Base-by-base conservation (phyloP, 495 filamentous ascomycete species). In the Rusavskia elegans region DNA sequence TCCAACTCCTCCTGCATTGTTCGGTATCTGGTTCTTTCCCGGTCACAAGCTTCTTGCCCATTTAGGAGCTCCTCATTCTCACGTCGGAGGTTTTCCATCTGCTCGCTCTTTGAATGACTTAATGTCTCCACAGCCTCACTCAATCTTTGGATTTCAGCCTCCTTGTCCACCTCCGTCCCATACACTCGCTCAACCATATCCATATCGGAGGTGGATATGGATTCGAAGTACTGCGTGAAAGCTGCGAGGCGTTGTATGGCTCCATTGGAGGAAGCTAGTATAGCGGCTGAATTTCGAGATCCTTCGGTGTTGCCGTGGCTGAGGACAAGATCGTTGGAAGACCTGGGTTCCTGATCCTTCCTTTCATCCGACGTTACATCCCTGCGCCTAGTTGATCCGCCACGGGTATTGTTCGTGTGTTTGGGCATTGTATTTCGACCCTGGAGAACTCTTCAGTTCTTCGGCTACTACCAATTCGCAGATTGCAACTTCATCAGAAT, bases 311-410 rank as follows among this genome's bases (percentile, higher is more conserved):
- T 45, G 25, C 25, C 2, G 25, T 27, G 25, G 25, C 25, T 27
- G 5, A 27, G 25, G 25, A 27, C 25, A 27, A 36, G 32, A 48
- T 39, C 40, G 40, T 53, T 57, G 44, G 29, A 30, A 13, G 51
- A 49, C 44, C 55, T 50, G 45, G 32, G 19, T 50, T 57, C 55
- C 20, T 57, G 44, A 41, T 57, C 51, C 37, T 44, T 57, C 45
- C 27, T 39, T 53, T 57, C 29, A 50, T 57, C 55, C 20, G 45
- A 57, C 40, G 39, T 55, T 23, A 46, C 48, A 14, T 49, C 50
- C 45, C 38, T 53, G 45, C 51, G 45, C 51, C 50, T 57, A 41
- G 55, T 49, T 6, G 44, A 50, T 32, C 44, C 44, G 44, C 51
- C 36, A 44, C 38, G 50, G 45, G 30, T 5, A 27, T 5, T 5